Evolutionary conservation across 352 stramenopile genomes (phyloP), one percentile per base, ranked within the genome.

Genomic region (Poterioochromonas sp.): DNA sequence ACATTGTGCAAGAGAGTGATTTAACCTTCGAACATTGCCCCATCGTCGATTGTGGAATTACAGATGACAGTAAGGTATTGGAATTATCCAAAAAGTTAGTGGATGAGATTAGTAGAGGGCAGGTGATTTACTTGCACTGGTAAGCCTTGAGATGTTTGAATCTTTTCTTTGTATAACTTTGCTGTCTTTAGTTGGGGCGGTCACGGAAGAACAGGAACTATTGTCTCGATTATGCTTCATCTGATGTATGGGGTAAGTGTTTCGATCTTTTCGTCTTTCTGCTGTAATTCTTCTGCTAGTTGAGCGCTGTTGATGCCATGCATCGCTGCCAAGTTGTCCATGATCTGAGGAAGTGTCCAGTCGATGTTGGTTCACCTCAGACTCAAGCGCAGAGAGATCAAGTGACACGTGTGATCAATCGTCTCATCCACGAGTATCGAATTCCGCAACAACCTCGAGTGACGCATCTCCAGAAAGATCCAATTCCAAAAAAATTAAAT

Each of bases 111-210:
- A 76, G 71, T 5, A 34, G 70, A 22, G 83, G 83, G 18, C 81
- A 89, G 47, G 81, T 85, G 32, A 40, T 89, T 22, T 89, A 89
- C 73, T 49, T 89, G 18, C 85, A 89, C 78, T 80, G 77, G n/a
- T n/a, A n/a, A n/a, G n/a, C n/a, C n/a, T n/a, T 73, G 71, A 68
- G 71, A 63, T 63, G 63, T n/a, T 73, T 26, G 26, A 54, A 54
- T 26, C 26, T 26, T 26, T 26, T 51, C 63, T 53, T 73, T 53
- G 26, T 73, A n/a, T 64, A 5, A 43, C 60, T 88, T 83, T n/a
- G n/a, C n/a, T n/a, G n/a, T n/a, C n/a, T n/a, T n/a, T n/a, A n/a
- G n/a, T 80, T 88, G 85, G 85, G 85, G 85, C 29, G 85, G 85
- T 34, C 85, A 89, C 80, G 85, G 85, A 20, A 80, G 85, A 62